A percentile compares a stretch with the other conserved stretches of the same genome.
These are phyloP conservation scores for Penicillium cataractarum DNA, from an alignment of 495 filamentous ascomycete species.

Conservation along the genomic window DNA sequence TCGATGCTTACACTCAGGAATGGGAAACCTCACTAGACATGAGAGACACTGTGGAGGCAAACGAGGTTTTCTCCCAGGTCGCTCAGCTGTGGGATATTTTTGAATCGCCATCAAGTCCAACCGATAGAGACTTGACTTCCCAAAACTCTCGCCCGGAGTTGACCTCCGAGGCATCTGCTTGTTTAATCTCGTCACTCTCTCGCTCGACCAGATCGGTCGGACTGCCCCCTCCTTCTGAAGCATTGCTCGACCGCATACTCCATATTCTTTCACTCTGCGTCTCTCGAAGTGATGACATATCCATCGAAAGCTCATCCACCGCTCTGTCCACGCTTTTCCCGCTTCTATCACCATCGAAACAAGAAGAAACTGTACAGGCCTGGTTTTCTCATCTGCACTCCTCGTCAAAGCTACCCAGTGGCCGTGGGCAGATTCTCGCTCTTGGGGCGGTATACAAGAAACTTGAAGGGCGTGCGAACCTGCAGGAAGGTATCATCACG, in stretches of 20 bases:
- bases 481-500: conserved; percentile 33
- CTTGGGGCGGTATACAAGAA: conserved; percentile 46
- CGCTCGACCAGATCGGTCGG: conserved; percentile 17
- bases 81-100: conserved; percentile 47
- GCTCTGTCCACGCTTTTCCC: conserved; percentile 49
- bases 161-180: conserved; percentile 65
- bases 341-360: conserved; percentile 37
- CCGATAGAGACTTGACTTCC: conserved; percentile 48
- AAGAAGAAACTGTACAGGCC: conserved; percentile 36
- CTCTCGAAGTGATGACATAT: conserved; percentile 49
- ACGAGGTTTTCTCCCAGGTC: conserved; percentile 29
- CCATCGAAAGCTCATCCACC: conserved; percentile 50
- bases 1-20: conserved; percentile 38
- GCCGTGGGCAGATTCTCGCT: conserved; percentile 49
- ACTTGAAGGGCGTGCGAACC: conserved; percentile 24
- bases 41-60: conserved; percentile 22
- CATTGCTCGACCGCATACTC: conserved; percentile 41
- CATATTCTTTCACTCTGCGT: conserved; percentile 48
- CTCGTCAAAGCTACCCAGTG: conserved; percentile 44
- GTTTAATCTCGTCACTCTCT: conserved; percentile 53
- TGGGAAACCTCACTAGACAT: conserved; percentile 12
- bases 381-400: conserved; percentile 45
- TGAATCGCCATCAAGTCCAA: conserved; percentile 37
- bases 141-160: conserved; percentile 67
- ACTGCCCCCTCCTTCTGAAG: conserved; percentile 20